These are phyloP conservation scores for Syzygium aromaticum DNA, from an alignment of 345 rosid species.

Conservation along the genomic window DNA sequence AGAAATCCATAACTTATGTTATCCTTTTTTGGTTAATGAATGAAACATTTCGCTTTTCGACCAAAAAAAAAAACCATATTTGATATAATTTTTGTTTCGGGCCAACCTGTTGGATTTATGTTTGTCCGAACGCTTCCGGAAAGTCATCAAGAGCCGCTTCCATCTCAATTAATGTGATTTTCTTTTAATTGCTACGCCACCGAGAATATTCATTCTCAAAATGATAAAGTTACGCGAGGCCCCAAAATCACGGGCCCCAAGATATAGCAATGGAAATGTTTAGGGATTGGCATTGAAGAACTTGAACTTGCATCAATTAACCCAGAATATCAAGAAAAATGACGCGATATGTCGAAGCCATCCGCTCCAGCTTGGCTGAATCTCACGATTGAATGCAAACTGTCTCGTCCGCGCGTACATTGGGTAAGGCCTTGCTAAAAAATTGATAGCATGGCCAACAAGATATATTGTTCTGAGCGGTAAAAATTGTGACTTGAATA, in stretches of 20 bases:
- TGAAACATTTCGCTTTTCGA: no score
- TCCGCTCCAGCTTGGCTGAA: not conserved
- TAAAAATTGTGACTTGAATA: not conserved
- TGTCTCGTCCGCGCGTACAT: rapidly evolving
- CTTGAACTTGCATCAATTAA: not conserved
- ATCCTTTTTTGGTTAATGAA: no score
- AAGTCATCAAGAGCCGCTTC: not conserved
- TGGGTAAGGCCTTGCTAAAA: not conserved
- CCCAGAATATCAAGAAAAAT: not conserved
- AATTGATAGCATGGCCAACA: not conserved
- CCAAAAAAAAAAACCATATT: no score
- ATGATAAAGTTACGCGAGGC: not conserved
- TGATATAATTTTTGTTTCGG: not conserved
- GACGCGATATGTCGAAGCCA: not conserved
- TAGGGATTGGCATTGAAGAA: not conserved
- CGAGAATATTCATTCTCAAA: not conserved
- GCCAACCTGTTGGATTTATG: not conserved
- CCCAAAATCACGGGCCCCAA: not conserved
- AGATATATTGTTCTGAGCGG: rapidly evolving
- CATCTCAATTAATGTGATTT: not conserved
- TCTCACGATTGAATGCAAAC: rapidly evolving
- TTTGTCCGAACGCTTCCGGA: not conserved
- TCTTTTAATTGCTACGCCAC: not conserved
- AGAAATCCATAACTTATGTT: no score
- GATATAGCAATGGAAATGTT: rapidly evolving